Evolutionary conservation across 75 land plant genomes (phyloP).

Genomic region (Cryptomeria japonica): DNA sequence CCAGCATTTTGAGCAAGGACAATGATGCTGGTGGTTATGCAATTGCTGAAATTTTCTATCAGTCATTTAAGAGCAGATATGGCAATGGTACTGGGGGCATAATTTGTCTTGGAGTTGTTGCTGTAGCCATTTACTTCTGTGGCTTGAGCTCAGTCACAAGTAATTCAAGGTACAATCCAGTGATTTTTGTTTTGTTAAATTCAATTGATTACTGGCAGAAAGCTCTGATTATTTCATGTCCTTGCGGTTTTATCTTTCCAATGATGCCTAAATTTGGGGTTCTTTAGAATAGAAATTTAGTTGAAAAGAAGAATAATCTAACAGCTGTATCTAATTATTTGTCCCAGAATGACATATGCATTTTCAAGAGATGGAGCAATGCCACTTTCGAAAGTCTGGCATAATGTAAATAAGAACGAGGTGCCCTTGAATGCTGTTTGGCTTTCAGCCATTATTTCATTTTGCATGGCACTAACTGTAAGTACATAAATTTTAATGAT

Average conservation of each 20-base stretch:
- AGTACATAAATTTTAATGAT: constrained; percentile 8
- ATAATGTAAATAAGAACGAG: constrained; percentile 80
- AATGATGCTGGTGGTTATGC: constrained; percentile 96
- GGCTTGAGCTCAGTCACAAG: constrained; percentile 94
- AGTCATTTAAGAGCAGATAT: constrained; percentile 73
- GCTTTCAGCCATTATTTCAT: constrained; percentile 69
- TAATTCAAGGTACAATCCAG: constrained; percentile 70
- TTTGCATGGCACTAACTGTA: constrained; percentile 92
- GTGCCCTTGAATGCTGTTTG: constrained; percentile 93
- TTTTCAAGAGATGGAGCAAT: constrained; percentile 97
- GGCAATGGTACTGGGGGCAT: constrained; percentile 90
- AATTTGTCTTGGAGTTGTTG: constrained; percentile 73
- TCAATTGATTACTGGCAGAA: not conserved
- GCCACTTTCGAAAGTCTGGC: constrained; percentile 83
- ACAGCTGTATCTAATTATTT: not conserved
- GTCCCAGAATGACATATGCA: constrained; percentile 89
- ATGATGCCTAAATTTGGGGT: not conserved
- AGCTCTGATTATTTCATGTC: not conserved
- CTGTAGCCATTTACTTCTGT: constrained; percentile 86
- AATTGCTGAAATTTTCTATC: constrained; percentile 82
- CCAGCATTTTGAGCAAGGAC: constrained; percentile 45
- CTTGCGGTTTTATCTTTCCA: not conserved
- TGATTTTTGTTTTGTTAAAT: not conserved
- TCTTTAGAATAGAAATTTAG: not conserved
- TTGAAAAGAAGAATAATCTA: not conserved